Evolutionary conservation across 1,284 basidiomycete species (phyloP).

Genomic region (Trichosporon sp.): DNA sequence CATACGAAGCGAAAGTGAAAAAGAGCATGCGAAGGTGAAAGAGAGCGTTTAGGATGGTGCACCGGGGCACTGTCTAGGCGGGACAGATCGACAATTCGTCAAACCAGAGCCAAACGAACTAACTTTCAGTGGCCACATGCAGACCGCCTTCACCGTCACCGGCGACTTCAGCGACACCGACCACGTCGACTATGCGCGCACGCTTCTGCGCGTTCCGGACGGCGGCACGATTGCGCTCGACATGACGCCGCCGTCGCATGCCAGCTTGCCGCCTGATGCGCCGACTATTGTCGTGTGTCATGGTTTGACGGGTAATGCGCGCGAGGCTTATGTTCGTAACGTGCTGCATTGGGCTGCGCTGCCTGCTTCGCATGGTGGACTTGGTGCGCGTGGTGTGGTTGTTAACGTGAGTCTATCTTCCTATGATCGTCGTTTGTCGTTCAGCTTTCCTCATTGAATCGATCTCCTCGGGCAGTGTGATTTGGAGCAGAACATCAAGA

Average conservation of each 20-base stretch:
- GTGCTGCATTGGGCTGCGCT: constrained; percentile 63
- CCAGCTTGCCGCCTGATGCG: constrained; percentile 56
- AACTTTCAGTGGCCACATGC: constrained; percentile 45
- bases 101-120: too few relatives aligned
- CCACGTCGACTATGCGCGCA: constrained; percentile 63
- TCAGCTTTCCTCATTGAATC: neutral
- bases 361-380: constrained; percentile 64
- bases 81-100: too few relatives aligned
- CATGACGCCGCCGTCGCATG: constrained; percentile 48
- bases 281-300: constrained; percentile 75
- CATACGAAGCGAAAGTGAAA: too few relatives aligned
- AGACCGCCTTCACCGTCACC: constrained; percentile 49
- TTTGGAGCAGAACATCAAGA: too few relatives aligned
- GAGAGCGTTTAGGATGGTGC: too few relatives aligned
- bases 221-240: constrained; percentile 62
- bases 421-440: too few relatives aligned
- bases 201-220: constrained; percentile 58
- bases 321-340: constrained; percentile 82
- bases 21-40: too few relatives aligned
- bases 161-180: constrained; percentile 64
- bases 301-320: constrained; percentile 80
- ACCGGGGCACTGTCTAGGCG: too few relatives aligned
- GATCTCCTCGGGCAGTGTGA: too few relatives aligned
- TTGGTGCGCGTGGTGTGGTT: constrained; percentile 81
- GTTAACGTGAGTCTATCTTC: constrained; percentile 56